phyloP scores from a whole-genome alignment of 805 yeast species.

The Saccharomycopsis amapae region DNA sequence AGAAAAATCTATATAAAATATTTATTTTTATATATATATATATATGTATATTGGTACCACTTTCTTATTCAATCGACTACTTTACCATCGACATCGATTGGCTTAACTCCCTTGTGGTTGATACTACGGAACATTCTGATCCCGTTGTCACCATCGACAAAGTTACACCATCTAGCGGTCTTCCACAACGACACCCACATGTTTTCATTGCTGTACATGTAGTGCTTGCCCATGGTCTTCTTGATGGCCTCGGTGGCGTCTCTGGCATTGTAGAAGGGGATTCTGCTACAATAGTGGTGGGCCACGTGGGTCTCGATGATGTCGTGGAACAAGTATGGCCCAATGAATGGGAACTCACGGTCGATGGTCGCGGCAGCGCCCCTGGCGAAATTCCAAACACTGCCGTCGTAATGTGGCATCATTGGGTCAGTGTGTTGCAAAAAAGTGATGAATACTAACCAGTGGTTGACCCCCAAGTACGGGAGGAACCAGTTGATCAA shows the following conservation, averaged over 20 bases:
- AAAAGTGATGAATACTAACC: slow-evolving; percentile 82
- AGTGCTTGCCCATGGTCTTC: slow-evolving; percentile 80
- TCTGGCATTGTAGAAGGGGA: slow-evolving; percentile 85
- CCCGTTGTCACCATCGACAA: slow-evolving; percentile 66
- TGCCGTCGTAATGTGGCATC: slow-evolving; percentile 72
- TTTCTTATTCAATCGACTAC: slow-evolving; percentile 2
- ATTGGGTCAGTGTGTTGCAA: slow-evolving; percentile 77
- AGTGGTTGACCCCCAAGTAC: slow-evolving; percentile 75
- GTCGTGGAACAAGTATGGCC: slow-evolving; percentile 75
- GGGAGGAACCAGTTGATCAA: slow-evolving; percentile 70
- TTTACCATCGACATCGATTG: slow-evolving; percentile 20
- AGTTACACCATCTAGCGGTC: slow-evolving; percentile 58
- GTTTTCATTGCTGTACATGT: slow-evolving; percentile 52
- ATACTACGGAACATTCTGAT: slow-evolving; percentile 68
- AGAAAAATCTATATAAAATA: too few relatives aligned
- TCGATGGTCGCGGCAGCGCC: slow-evolving; percentile 91
- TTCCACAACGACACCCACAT: slow-evolving; percentile 67
- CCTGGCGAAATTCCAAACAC: slow-evolving; percentile 77
- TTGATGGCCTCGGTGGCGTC: slow-evolving; percentile 71
- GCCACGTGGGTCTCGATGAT: slow-evolving; percentile 86
- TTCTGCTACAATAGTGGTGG: slow-evolving; percentile 77
- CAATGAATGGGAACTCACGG: slow-evolving; percentile 75
- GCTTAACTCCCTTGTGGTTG: slow-evolving; percentile 47
- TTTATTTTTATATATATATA: too few relatives aligned
- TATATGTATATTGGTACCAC: too few relatives aligned